These are phyloP conservation scores for Trypanosoma avium DNA, from an alignment of 208 protist species.

Conservation along the genomic window DNA sequence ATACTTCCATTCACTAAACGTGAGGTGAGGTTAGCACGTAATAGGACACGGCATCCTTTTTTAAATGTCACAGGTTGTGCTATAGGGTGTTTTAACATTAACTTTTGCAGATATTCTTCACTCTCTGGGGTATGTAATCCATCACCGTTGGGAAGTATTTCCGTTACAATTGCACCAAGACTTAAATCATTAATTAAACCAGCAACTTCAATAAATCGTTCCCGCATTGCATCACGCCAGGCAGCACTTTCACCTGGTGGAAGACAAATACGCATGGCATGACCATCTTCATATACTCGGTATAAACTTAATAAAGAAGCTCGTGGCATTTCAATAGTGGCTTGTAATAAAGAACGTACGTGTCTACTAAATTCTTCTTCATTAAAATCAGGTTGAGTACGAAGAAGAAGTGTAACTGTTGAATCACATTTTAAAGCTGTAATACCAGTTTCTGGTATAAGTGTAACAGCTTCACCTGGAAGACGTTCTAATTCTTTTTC, in stretches of 20 bases:
- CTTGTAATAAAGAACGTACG: conserved; percentile 73
- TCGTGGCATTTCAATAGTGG: conserved; percentile 72
- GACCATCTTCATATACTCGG: conserved; percentile 82
- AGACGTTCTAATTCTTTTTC: conserved; percentile 68
- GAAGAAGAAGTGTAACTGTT: conserved; percentile 79
- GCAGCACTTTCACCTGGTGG: conserved; percentile 73
- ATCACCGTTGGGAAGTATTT: conserved; percentile 80
- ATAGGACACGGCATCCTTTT: conserved; percentile 83
- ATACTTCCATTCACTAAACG: conserved; percentile 88
- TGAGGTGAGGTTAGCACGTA: conserved; percentile 72
- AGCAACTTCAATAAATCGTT: conserved; percentile 79
- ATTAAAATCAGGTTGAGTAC: conserved; percentile 74
- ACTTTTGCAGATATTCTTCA: conserved; percentile 77
- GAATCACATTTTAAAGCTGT: conserved; percentile 73
- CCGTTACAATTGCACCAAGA: conserved; percentile 70
- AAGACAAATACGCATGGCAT: conserved; percentile 86
- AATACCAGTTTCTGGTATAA: conserved; percentile 78
- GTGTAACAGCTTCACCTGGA: conserved; percentile 63
- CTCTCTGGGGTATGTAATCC: conserved; percentile 77
- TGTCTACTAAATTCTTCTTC: conserved; percentile 67
- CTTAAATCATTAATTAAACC: conserved; percentile 73
- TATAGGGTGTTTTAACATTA: conserved; percentile 82
- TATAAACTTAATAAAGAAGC: conserved; percentile 79
- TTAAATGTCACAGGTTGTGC: conserved; percentile 83
- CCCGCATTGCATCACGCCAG: conserved; percentile 80